Percentiles rank a stretch among this genome's conserved stretches.
phyloP scores from a whole-genome alignment of 768 basidiomycete genomes.

The Kwoniella heveanensis region DNA sequence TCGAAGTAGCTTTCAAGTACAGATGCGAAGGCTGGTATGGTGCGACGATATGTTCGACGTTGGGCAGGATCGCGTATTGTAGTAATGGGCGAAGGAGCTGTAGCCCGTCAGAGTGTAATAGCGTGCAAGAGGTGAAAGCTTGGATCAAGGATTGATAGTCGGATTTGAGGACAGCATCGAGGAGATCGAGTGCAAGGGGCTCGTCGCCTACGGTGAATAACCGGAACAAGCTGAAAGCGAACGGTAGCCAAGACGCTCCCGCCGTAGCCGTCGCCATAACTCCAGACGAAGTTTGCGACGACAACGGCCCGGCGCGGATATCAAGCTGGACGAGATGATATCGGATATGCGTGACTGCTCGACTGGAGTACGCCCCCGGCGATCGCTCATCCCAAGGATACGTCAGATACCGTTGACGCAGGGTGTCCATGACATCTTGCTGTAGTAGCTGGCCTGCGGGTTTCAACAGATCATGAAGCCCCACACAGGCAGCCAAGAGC shows the following conservation, averaged over 20 bases:
- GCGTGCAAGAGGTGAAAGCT: neutral
- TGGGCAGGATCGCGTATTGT: slow-evolving; percentile 48
- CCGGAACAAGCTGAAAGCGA: slow-evolving; percentile 10
- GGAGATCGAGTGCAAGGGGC: slow-evolving; percentile 59
- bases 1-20: slow-evolving; percentile 59
- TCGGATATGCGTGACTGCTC: neutral
- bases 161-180: slow-evolving; percentile 42
- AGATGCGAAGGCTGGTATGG: slow-evolving; percentile 47
- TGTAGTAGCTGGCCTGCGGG: slow-evolving; percentile 3
- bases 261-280: no score
- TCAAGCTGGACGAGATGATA: slow-evolving; percentile 11
- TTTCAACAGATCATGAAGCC: slow-evolving; percentile 1
- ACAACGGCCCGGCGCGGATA: neutral
- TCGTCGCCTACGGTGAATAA: slow-evolving; percentile 73
- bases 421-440: neutral
- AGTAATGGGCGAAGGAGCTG: slow-evolving; percentile 54
- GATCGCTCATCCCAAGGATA: neutral
- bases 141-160: slow-evolving; percentile 9
- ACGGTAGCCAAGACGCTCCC: slow-evolving; percentile 3
- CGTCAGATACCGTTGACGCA: neutral
- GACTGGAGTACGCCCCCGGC: neutral
- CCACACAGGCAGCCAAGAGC: slow-evolving; percentile 7
- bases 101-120: slow-evolving; percentile 45
- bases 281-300: no score
- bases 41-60: slow-evolving; percentile 34